Conservation (phyloP, 257 asterid genomes). For the Fraxinus anomala region DNA sequence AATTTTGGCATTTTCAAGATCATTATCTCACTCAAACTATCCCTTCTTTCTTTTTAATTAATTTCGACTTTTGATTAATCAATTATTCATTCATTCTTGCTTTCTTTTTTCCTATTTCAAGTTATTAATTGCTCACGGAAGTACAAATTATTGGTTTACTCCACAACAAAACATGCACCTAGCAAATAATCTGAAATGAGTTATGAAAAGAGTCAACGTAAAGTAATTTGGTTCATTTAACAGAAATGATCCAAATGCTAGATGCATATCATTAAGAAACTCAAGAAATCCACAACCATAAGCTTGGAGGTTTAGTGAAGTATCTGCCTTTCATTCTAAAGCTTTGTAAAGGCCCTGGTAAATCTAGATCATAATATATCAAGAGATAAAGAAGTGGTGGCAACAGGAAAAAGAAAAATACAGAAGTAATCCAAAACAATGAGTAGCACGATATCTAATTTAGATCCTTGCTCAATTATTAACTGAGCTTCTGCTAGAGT, state of each 20-base stretch:
- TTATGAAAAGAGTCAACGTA: background rate
- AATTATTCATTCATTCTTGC: no score
- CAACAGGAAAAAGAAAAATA: conserved; percentile 11
- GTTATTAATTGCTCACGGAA: no score
- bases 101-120: no score
- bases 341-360: conserved; percentile 27
- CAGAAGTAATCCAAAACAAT: conserved; percentile 3
- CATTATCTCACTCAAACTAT: no score
- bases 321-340: conserved; percentile 31
- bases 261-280: background rate
- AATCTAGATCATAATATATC: conserved; percentile 26
- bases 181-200: background rate
- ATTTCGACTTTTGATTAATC: no score
- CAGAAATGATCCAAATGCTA: background rate
- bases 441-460: conserved; percentile 5
- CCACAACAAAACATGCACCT: no score
- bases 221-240: background rate
- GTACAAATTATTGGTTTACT: no score
- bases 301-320: conserved; percentile 18
- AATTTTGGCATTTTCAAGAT: no score
- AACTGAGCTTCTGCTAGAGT: conserved; percentile 40
- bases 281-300: background rate
- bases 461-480: conserved; percentile 38
- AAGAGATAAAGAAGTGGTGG: conserved; percentile 25
- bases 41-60: no score